Base-by-base conservation (phyloP, 192 early-diverging fungal genomes). In the Coemansia sp. region DNA sequence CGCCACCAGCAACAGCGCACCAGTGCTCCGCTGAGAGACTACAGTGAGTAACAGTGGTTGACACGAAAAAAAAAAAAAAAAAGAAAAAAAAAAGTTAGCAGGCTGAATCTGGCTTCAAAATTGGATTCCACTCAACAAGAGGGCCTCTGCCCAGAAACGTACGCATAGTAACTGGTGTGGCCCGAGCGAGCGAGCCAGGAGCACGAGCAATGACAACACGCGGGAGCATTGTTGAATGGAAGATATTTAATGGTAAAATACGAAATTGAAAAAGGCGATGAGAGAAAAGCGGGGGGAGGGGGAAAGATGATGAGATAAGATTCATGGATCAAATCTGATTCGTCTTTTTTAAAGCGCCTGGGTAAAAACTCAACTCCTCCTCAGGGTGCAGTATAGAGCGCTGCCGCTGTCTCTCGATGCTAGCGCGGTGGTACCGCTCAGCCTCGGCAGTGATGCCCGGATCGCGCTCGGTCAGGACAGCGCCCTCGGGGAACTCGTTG, bases 131-230 rank as follows among this genome's bases (percentile, higher is more conserved):
- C 13, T 37, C 21, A 41, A 2, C 20, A 20, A 23, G 45, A 61
- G 12, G 38, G 60, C 33, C 10, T 36, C 57, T 18, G 38, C 9
- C 9, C n/a, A 23, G 38, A 34, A 1, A 50, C 62, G 60, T 70
- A 67, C 75, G 33, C 26, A 37, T 62, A 35, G 39, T 48, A 13
- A 55, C 45, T 21, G 63, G 64, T 3, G 60, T 36, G 9, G 33
- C 48, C 11, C 73, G 78, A 10, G 78, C 66, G 4, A 81, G 50
- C 47, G 70, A 52, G 13, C 59, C 43, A 14, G 70, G 66, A n/a
- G 69, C 69, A 66, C 73, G 78, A 37, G 64, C 45, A 57, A 81
- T 34, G 38, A 35, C 66, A 33, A 55, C 42, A 64, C 78, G 78
- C 61, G 64, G 78, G 21, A 72, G 72, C 78, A 81, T 81, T 62